Evolutionary conservation across 805 yeast genomes (phyloP).

Genomic region (Kuraishia hungarica): DNA sequence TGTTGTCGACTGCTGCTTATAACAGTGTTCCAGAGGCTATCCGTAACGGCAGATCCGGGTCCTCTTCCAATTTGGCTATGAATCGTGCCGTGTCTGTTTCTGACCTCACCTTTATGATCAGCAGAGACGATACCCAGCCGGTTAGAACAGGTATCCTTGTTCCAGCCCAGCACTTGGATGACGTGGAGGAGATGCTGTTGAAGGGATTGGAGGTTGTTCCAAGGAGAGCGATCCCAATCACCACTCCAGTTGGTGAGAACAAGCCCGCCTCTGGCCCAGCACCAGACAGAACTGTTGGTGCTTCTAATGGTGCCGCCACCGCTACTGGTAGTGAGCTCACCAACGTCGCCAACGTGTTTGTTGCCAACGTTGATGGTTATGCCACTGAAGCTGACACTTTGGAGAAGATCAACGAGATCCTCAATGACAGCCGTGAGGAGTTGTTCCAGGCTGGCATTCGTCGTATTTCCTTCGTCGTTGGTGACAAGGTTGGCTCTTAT

Average conservation of each 20-base stretch:
- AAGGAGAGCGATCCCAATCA: conserved; percentile 27
- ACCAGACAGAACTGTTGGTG: conserved; percentile 31
- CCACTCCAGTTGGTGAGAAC: conserved; percentile 12
- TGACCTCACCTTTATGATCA: conserved; percentile 80
- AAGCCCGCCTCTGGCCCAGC: conserved; percentile 34
- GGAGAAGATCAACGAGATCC: conserved; percentile 50
- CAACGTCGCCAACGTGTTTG: conserved; percentile 78
- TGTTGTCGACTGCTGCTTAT: conserved; percentile 61
- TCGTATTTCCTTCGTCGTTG: conserved; percentile 88
- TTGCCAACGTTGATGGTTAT: conserved; percentile 68
- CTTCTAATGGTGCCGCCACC: conserved; percentile 5
- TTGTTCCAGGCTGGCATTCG: conserved; percentile 68
- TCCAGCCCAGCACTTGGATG: conserved; percentile 78
- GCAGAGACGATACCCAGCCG: conserved; percentile 55
- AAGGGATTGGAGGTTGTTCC: conserved; percentile 72
- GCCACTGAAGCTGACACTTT: conserved; percentile 62
- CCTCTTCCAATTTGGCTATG: conserved; percentile 28
- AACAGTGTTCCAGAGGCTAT: conserved; percentile 52
- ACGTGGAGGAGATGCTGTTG: conserved; percentile 72
- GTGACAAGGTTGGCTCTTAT: conserved; percentile 74
- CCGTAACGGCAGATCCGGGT: conserved; percentile 27
- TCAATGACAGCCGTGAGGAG: conserved; percentile 64
- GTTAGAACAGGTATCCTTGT: conserved; percentile 79
- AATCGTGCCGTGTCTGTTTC: conserved; percentile 89
- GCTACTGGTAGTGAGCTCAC: conserved; percentile 31